phyloP scores from a whole-genome alignment of 164 flowering plant species.

The Malania oleifera region DNA sequence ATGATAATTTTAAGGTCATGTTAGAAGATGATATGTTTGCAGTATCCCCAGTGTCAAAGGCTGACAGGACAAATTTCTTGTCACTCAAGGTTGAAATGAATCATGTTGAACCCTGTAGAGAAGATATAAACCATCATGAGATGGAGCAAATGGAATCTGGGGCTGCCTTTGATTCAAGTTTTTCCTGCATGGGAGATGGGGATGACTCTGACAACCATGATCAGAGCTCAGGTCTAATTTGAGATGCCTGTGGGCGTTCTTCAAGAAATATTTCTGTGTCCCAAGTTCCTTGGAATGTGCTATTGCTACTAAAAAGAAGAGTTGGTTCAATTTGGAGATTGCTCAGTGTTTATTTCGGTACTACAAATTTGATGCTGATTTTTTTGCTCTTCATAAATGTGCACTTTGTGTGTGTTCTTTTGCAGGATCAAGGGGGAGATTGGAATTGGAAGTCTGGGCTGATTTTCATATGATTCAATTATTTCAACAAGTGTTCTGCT shows the following conservation, averaged over 20 bases:
- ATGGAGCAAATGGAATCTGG: slow-evolving; percentile 9
- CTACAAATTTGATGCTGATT: slow-evolving; percentile 17
- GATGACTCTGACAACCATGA: slow-evolving; percentile 3
- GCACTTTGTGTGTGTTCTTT: slow-evolving; percentile 29
- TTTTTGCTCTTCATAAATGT: slow-evolving; percentile 21
- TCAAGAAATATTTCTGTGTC: not conserved
- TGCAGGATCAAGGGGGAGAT: slow-evolving; percentile 42
- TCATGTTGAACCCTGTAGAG: not conserved
- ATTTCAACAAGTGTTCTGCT: slow-evolving; percentile 26
- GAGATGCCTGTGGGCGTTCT: slow-evolving; percentile 11
- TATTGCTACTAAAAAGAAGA: slow-evolving; percentile 9
- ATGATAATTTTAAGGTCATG: slow-evolving; percentile 2
- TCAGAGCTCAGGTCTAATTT: slow-evolving; percentile 6
- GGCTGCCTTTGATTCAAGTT: slow-evolving; percentile 7
- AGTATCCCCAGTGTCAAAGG: not conserved
- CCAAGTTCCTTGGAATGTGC: slow-evolving; percentile 10
- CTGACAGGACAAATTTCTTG: slow-evolving; percentile 1
- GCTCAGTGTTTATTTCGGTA: slow-evolving; percentile 22
- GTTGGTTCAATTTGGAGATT: slow-evolving; percentile 16
- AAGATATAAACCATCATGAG: slow-evolving; percentile 5
- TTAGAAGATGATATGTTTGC: not conserved
- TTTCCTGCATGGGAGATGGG: slow-evolving; percentile 16
- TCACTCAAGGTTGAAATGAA: slow-evolving; percentile 4
- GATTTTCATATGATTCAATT: slow-evolving; percentile 23
- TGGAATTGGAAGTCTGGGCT: slow-evolving; percentile 21